Percentiles rank a stretch among this genome's conserved stretches.
Evolutionary conservation across 129 eudicot species (phyloP).

Genomic region (Silybum marianum): DNA sequence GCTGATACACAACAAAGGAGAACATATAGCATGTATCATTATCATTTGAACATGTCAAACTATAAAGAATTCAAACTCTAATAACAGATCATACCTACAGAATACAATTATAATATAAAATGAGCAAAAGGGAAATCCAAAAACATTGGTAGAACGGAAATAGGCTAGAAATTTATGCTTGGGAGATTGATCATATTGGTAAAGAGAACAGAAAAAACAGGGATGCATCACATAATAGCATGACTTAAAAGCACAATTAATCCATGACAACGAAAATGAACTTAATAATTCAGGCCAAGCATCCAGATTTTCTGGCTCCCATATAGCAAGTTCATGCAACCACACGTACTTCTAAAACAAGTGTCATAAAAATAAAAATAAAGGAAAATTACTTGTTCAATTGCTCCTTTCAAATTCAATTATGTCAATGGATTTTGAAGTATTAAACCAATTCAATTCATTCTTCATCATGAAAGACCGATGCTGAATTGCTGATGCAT

Average conservation of each 20-base stretch:
- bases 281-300: background rate
- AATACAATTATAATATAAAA: background rate
- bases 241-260: background rate
- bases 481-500: background rate
- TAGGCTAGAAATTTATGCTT: background rate
- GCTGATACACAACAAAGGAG: constrained; percentile 50
- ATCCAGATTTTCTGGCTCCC: background rate
- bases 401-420: background rate
- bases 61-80: background rate
- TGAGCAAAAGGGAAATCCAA: constrained; percentile 9
- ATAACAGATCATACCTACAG: background rate
- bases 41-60: constrained; percentile 1
- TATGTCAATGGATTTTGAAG: background rate
- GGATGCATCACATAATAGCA: background rate
- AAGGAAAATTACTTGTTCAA: background rate
- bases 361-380: background rate
- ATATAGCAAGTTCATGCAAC: constrained; percentile 10
- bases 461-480: constrained; percentile 4
- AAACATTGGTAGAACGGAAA: background rate
- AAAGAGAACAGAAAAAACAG: background rate
- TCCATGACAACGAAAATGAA: background rate
- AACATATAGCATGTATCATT: constrained; percentile 18
- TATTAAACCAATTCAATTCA: background rate
- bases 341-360: constrained; percentile 7
- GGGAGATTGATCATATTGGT: background rate